Base-by-base conservation (phyloP, 176 grass and related monocot species). In the Triticum turgidum region DNA sequence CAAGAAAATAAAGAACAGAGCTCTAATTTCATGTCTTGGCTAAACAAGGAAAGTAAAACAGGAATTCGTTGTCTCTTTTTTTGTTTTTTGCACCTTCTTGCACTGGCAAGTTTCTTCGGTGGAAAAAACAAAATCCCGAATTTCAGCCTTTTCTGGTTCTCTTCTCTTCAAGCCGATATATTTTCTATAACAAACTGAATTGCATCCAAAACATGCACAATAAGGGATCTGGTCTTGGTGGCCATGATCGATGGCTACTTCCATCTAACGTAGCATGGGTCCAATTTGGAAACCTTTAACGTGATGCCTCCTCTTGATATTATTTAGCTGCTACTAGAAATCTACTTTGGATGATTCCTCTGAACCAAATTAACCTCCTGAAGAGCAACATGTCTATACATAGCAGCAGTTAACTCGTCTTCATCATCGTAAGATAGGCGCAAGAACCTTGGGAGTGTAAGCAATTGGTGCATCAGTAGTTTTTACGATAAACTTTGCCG, bases 311-410 rank as follows among this genome's bases (percentile, higher is more conserved):
- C 67, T 70, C 72, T 49, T 49, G 41, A 47, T 73, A 69, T 68
- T 20, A 69, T 69, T 69, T 18, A 69, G 67, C 67, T 70, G 33
- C 67, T 70, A 70, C 65, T 70, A 70, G 67, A 35, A 33, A 49
- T 49, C 6, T 74, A 47, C 22, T 44, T 74, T 27, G 71, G 71
- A 41, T 42, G 35, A 72, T 42, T 72, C 71, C 71, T 74, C 22
- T 74, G 6, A 47, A 74, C 41, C 22, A 74, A 74, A 27, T 3
- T 74, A 74, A 74, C 41, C 42, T 75, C 24, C 14, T 29, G 72
- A 30, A 75, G 41, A 75, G 13, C 22, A 49, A 29, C 72, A 51
- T 72, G 35, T 22, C 21, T 72, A 21, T 5, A 72, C 20, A 39
- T 72, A 71, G 34, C 34, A 73, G 38, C 11, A 73, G n/a, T 73